phyloP scores from a whole-genome alignment of 2,329 filamentous ascomycete species.

The Paraconiothyrium sp. region DNA sequence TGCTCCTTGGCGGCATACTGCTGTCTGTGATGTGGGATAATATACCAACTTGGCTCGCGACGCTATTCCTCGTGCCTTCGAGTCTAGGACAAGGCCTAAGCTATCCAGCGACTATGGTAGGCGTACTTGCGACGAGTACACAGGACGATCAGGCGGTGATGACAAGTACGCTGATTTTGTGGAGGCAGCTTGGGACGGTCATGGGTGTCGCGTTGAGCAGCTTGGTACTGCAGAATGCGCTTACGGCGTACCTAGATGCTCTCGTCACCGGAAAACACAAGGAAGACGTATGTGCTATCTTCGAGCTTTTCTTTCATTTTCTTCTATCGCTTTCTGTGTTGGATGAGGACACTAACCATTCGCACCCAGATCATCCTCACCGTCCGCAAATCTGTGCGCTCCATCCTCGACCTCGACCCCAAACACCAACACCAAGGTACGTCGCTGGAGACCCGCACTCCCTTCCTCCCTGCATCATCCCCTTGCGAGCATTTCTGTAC shows the following conservation, averaged over 20 bases:
- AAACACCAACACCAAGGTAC: slow-evolving; percentile 59
- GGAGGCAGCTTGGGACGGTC: slow-evolving; percentile 75
- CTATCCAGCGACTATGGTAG: slow-evolving; percentile 54
- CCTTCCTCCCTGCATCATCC: not conserved
- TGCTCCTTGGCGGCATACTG: slow-evolving; percentile 49
- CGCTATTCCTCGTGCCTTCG: slow-evolving; percentile 51
- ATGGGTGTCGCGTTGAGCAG: slow-evolving; percentile 77
- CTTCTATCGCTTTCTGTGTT: not conserved
- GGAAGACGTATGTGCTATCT: slow-evolving; percentile 50
- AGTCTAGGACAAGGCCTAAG: slow-evolving; percentile 54
- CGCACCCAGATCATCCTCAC: slow-evolving; percentile 52
- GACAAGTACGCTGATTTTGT: slow-evolving; percentile 75
- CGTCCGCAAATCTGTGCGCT: slow-evolving; percentile 61
- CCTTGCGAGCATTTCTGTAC: not conserved
- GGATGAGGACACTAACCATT: slow-evolving; percentile 15
- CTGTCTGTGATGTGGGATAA: slow-evolving; percentile 49
- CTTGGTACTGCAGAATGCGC: slow-evolving; percentile 76
- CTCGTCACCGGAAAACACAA: slow-evolving; percentile 69
- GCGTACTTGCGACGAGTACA: slow-evolving; percentile 53
- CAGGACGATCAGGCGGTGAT: slow-evolving; percentile 58
- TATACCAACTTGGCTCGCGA: slow-evolving; percentile 54
- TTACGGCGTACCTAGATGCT: slow-evolving; percentile 67
- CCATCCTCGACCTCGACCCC: slow-evolving; percentile 57
- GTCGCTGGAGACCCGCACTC: slow-evolving; percentile 12
- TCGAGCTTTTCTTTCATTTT: not conserved